Percentiles rank a stretch among this genome's conserved stretches.
Evolutionary conservation across 1,284 basidiomycete species (phyloP).

Genomic region (Bondarzewia mesenterica): DNA sequence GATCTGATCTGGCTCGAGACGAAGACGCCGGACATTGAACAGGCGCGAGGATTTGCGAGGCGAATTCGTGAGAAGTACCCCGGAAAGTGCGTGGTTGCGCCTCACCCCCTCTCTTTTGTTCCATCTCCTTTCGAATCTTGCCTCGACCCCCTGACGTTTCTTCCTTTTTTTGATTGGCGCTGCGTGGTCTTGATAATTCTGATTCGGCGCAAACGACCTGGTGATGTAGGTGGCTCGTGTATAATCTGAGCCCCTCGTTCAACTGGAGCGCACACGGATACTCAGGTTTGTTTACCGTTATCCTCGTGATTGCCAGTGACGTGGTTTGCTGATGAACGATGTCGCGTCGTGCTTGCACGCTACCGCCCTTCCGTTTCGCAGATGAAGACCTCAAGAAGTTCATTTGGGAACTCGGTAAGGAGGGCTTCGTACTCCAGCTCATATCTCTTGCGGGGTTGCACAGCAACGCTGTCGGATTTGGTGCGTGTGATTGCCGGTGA

Average conservation of each 20-base stretch:
- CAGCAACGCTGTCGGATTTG: constrained; percentile 74
- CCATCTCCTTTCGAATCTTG: constrained; percentile 15
- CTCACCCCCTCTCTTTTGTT: not conserved
- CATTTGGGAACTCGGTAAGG: constrained; percentile 87
- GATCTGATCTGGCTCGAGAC: constrained; percentile 91
- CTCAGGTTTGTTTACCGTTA: no score
- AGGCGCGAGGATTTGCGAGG: constrained; percentile 75
- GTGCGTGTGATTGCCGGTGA: constrained; percentile 29
- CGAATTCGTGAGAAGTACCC: constrained; percentile 69
- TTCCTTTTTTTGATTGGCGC: not conserved
- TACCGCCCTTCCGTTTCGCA: constrained; percentile 18
- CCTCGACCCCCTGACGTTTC: not conserved
- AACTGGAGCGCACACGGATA: constrained; percentile 87
- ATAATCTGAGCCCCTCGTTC: constrained; percentile 91
- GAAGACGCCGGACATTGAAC: constrained; percentile 73
- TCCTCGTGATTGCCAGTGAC: no score
- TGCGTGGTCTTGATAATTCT: not conserved
- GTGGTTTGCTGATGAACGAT: no score
- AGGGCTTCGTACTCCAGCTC: constrained; percentile 82
- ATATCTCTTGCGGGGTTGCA: constrained; percentile 87
- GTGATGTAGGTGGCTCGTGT: constrained; percentile 69
- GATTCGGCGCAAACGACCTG: not conserved
- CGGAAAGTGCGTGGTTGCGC: constrained; percentile 39
- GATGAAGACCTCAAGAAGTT: constrained; percentile 78
- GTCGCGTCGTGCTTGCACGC: no score